These are phyloP conservation scores for Aspergillus sclerotiicarbonarius DNA, from an alignment of 495 filamentous ascomycete genomes.

Conservation along the genomic window DNA sequence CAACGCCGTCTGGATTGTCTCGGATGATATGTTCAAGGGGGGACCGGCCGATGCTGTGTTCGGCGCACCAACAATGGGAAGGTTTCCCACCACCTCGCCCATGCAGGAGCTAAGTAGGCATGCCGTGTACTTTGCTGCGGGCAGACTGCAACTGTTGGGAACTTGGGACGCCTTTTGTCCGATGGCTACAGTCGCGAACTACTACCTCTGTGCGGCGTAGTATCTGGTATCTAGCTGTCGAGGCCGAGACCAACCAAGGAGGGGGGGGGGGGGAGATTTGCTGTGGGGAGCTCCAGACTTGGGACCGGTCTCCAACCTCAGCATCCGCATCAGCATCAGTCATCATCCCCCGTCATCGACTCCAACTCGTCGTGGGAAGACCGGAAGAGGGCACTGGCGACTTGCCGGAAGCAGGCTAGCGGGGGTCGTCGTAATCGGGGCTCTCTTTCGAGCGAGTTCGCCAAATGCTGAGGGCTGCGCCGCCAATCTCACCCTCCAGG, in stretches of 20 bases:
- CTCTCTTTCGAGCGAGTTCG: conserved; percentile 5
- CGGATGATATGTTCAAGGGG: conserved; percentile 3
- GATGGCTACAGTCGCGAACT: not conserved
- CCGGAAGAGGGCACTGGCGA: conserved; percentile 3
- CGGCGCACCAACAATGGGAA: not conserved
- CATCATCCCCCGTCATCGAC: not conserved
- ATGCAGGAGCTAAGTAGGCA: conserved; percentile 1
- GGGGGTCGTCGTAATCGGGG: conserved; percentile 20
- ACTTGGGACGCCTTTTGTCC: conserved; percentile 2
- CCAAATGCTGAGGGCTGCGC: not conserved
- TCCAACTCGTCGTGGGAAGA: not conserved
- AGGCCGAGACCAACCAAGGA: not conserved
- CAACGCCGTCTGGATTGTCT: not conserved
- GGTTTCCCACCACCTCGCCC: conserved; percentile 1
- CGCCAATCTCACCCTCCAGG: conserved; percentile 6
- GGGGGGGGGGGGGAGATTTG: not conserved
- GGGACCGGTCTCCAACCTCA: not conserved
- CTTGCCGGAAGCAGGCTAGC: conserved; percentile 17
- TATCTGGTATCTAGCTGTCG: no score
- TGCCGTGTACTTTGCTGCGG: conserved; percentile 3
- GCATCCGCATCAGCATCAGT: not conserved
- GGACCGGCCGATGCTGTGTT: not conserved
- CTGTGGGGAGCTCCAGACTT: conserved; percentile 4
- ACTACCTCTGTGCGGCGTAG: not conserved
- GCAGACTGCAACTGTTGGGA: conserved; percentile 1